Conservation (phyloP, 2,329 filamentous ascomycete species). For the Pezicula radicicola region DNA sequence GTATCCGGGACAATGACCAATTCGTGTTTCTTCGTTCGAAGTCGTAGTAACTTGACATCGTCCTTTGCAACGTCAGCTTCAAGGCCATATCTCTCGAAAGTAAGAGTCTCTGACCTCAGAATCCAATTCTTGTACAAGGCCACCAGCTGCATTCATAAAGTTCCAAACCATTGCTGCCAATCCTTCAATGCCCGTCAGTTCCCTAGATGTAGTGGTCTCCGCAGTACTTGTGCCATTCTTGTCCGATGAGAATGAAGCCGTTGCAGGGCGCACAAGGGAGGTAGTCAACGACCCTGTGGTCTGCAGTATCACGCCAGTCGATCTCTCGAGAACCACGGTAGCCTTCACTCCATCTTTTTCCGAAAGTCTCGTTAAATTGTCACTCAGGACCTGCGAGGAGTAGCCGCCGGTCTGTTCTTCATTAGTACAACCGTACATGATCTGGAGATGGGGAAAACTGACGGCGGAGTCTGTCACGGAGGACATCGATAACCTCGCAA, state of each 20-base stretch:
- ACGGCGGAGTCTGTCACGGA: no score
- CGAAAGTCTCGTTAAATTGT: slow-evolving; percentile 44
- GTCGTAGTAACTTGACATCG: slow-evolving; percentile 70
- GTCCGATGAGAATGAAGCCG: slow-evolving; percentile 5
- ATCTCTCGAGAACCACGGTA: slow-evolving; percentile 70
- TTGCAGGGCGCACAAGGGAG: slow-evolving; percentile 36
- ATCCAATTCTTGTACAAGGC: slow-evolving; percentile 70
- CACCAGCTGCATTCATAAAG: slow-evolving; percentile 67
- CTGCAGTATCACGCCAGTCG: slow-evolving; percentile 70
- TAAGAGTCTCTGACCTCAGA: slow-evolving; percentile 49
- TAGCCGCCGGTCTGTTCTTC: neutral
- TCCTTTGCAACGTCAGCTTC: slow-evolving; percentile 45
- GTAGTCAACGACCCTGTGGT: slow-evolving; percentile 59
- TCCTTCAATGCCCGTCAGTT: slow-evolving; percentile 51
- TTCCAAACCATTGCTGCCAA: slow-evolving; percentile 75
- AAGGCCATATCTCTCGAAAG: neutral
- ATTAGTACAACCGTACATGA: neutral
- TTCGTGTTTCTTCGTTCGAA: slow-evolving; percentile 84
- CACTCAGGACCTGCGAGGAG: slow-evolving; percentile 8
- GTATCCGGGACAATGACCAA: slow-evolving; percentile 78
- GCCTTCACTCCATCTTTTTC: slow-evolving; percentile 79
- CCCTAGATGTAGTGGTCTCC: slow-evolving; percentile 1
- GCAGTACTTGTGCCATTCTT: slow-evolving; percentile 3
- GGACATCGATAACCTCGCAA: no score
- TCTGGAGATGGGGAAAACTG: no score